Percentiles rank a stretch among this genome's conserved stretches.
Evolutionary conservation across 2,329 filamentous ascomycete genomes (phyloP).

Genomic region (Phyllosticta citrichinensis): DNA sequence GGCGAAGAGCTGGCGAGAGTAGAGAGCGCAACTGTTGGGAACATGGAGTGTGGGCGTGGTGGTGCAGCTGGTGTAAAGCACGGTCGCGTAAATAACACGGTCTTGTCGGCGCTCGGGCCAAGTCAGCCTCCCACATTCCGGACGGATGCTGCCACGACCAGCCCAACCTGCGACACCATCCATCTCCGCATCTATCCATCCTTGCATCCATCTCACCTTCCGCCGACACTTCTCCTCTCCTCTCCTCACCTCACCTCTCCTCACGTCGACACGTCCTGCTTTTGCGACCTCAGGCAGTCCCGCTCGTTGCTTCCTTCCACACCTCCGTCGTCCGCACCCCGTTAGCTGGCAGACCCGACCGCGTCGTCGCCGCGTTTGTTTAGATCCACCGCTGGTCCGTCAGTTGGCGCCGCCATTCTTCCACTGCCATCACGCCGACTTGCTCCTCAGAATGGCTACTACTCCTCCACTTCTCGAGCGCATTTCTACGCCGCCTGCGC

Average conservation of each 20-base stretch:
- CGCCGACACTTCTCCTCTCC: not conserved
- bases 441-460: constrained; percentile 24
- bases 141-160: not conserved
- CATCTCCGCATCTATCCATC: not conserved
- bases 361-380: constrained; percentile 6
- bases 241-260: not conserved
- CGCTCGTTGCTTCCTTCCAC: not conserved
- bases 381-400: not conserved
- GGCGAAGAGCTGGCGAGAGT: not conserved
- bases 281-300: no score
- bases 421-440: not conserved
- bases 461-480: constrained; percentile 53
- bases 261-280: not conserved
- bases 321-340: not conserved
- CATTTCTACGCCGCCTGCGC: constrained; percentile 58
- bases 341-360: not conserved
- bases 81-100: not conserved
- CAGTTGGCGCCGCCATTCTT: not conserved
- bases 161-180: not conserved
- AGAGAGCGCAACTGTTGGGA: not conserved
- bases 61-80: not conserved
- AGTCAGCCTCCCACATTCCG: not conserved
- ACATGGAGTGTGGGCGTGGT: no score
- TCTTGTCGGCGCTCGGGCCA: not conserved
- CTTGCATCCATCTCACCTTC: not conserved